A percentile compares a stretch with the other conserved stretches of the same genome.
Evolutionary conservation across 768 basidiomycete genomes (phyloP).

Genomic region (Hortiboletus campestris): DNA sequence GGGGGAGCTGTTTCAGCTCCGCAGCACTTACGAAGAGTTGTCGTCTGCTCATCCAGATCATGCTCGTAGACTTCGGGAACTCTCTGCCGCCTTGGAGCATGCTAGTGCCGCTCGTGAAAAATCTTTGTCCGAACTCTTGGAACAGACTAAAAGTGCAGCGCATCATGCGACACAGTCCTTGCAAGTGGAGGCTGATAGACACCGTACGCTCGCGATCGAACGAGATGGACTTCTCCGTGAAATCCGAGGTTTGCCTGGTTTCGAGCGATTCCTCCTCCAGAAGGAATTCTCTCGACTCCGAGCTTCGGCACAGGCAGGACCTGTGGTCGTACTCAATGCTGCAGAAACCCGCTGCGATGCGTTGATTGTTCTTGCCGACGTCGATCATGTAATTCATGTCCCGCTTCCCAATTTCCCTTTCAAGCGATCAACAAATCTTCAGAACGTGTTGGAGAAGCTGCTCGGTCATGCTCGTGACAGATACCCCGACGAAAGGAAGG

Average conservation of each 20-base stretch:
- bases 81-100: background rate
- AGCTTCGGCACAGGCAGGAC: background rate
- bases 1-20: slow-evolving; percentile 15
- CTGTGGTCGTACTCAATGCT: background rate
- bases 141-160: background rate
- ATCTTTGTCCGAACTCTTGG: background rate
- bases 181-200: background rate
- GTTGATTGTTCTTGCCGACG: background rate
- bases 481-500: background rate
- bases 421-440: background rate
- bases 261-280: slow-evolving; percentile 1
- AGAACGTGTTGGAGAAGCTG: background rate
- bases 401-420: slow-evolving; percentile 1
- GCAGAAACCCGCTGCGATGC: slow-evolving; percentile 32
- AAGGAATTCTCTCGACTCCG: background rate
- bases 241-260: background rate
- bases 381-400: background rate
- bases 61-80: background rate
- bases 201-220: background rate
- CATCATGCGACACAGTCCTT: background rate
- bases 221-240: background rate
- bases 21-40: slow-evolving; percentile 2
- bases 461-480: background rate
- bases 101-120: background rate
- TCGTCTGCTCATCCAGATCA: slow-evolving; percentile 2